Evolutionary conservation across 345 rosid species (phyloP), one percentile per base, ranked within the genome.

Genomic region (Rhodamnia rubescens): DNA sequence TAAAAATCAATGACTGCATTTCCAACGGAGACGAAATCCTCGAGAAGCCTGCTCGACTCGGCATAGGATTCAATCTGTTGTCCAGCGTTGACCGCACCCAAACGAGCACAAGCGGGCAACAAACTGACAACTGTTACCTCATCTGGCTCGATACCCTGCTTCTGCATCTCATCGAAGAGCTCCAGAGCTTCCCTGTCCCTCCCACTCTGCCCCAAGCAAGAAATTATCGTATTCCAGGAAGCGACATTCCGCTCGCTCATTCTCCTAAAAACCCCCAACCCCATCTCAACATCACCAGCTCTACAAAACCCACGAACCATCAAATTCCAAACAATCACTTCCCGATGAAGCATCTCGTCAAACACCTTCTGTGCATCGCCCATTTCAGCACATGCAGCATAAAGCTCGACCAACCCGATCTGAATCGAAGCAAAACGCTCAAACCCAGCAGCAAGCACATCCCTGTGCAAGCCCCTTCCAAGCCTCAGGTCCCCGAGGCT

Each of bases 221-320:
- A 86, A 27, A 86, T 83, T 52, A 83, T 81, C 27, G 86, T 83
- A 84, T 84, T 86, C 88, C 88, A 83, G 7, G 88, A 86, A 75
- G 80, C 88, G 58, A 83, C 74, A 83, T 86, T 86, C 83, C 52
- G 83, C 47, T 75, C 57, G 1, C 64, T 51, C 88, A 86, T 86
- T 52, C 83, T 50, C 42, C 13, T 9, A 49, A 86, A 86, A 51
- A 86, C 20, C n/a, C 15, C 69, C 58, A 86, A 57, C 2, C 85
- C 84, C 85, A 36, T 84, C 36, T 83, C 86, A 11, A 86, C 83
- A 22, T 86, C 80, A 1, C 88, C 85, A 49, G 86, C 88, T 50
- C 83, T 50, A 20, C 75, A 83, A 75, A 86, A 75, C 52, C 88
- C 88, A 36, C 81, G 83, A 58, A 86, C 84, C 83, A 86, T 75